Base-by-base conservation (phyloP, 78 protist genomes). In the Dictyostelium brefeldianum region DNA sequence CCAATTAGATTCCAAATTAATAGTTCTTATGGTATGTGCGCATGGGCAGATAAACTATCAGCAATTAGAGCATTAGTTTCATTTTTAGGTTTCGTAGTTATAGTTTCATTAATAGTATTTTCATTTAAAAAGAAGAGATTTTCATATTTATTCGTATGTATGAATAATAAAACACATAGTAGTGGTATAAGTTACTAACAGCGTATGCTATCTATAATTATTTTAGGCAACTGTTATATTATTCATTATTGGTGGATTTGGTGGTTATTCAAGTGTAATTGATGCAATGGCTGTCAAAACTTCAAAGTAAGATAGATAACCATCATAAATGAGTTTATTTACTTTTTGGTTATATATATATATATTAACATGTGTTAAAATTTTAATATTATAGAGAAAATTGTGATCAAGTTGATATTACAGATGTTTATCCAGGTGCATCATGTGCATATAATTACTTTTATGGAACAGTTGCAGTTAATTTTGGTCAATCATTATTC, bases 171-270 rank as follows among this genome's bases (percentile, higher is more conserved):
- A n/a, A n/a, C n/a, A n/a, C n/a, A n/a, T n/a, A n/a, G n/a, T n/a
- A n/a, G n/a, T n/a, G n/a, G n/a, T n/a, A n/a, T n/a, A n/a, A n/a
- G n/a, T n/a, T n/a, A n/a, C n/a, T n/a, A n/a, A n/a, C n/a, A n/a
- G n/a, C n/a, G n/a, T n/a, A n/a, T n/a, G n/a, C n/a, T n/a, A n/a
- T n/a, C 8, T 48, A 31, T 36, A 10, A 6, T 67, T 36, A 10
- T 31, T 4, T 27, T 69, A 69, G 77, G 20, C 22, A 36, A 29
- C 7, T 36, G 77, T 69, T 69, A 5, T 69, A 17, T 36, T 43
- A 71, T 43, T 71, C 18, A 4, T 71, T 71, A 25, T 29, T 20
- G 78, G 78, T 43, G 78, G 78, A 15, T 71, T 71, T 43, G 78
- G 78, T 41, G 31, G 29, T 20, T 71, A 71, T 43, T 71, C 78